These are phyloP conservation scores for Panellus pusillus DNA, from an alignment of 768 basidiomycete species.

Conservation along the genomic window DNA sequence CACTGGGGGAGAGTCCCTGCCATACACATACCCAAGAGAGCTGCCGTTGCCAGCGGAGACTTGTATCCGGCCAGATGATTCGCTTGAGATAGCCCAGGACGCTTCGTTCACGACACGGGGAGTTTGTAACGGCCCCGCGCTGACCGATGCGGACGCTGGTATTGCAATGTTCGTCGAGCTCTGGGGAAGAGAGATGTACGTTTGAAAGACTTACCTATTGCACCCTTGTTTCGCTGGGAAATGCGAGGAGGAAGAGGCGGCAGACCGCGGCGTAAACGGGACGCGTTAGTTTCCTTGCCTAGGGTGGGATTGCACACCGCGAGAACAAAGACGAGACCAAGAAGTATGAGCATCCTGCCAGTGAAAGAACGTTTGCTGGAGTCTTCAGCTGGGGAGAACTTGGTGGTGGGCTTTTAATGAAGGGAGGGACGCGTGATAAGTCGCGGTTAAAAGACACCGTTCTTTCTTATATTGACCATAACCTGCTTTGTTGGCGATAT, in stretches of 20 bases:
- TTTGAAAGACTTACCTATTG: neutral
- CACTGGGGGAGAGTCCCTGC: conserved; percentile 3
- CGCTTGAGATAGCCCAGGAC: no score
- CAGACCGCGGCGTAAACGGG: conserved; percentile 15
- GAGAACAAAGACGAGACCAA: conserved; percentile 7
- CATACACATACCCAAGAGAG: conserved; percentile 12
- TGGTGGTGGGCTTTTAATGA: neutral
- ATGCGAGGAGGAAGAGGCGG: conserved; percentile 16
- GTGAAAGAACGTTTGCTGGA: neutral
- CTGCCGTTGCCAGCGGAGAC: conserved; percentile 12
- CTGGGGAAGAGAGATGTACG: neutral
- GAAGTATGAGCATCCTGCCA: neutral
- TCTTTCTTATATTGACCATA: neutral
- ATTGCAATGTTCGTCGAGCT: neutral
- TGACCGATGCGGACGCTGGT: conserved; percentile 3
- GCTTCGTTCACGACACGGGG: neutral
- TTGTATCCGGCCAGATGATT: conserved; percentile 8
- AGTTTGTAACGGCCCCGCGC: conserved; percentile 3
- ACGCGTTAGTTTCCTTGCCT: conserved; percentile 20
- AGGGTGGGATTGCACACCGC: neutral
- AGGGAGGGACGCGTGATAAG: conserved; percentile 10
- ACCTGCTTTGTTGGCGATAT: no score
- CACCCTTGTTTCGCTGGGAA: neutral
- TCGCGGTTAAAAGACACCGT: conserved; percentile 3
- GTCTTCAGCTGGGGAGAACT: neutral